Conservation (phyloP, 805 yeast species). For the Metschnikowia drakensbergensis region DNA sequence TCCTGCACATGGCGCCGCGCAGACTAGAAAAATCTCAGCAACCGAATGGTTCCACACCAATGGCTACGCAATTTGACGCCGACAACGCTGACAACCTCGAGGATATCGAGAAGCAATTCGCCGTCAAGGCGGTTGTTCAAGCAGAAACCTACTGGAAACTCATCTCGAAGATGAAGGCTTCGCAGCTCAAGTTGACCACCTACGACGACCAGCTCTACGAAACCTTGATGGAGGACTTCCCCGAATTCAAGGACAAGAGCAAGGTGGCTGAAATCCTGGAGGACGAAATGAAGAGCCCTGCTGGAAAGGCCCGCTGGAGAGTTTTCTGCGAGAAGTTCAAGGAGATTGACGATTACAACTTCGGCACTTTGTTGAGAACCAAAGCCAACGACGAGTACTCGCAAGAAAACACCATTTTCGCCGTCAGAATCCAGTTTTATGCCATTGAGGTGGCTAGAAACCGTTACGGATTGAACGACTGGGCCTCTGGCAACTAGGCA, state of each 20-base stretch:
- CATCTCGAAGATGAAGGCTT: slow-evolving; percentile 70
- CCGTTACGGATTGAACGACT: slow-evolving; percentile 84
- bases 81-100: slow-evolving; percentile 93
- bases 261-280: slow-evolving; percentile 61
- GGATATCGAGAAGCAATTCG: slow-evolving; percentile 95
- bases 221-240: slow-evolving; percentile 65
- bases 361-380: slow-evolving; percentile 89
- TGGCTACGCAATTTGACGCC: slow-evolving; percentile 59
- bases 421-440: slow-evolving; percentile 88
- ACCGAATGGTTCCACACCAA: slow-evolving; percentile 8
- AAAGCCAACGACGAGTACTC: slow-evolving; percentile 69
- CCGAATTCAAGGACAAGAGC: slow-evolving; percentile 72
- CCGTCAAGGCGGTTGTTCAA: slow-evolving; percentile 94
- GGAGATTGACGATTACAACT: slow-evolving; percentile 85
- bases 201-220: slow-evolving; percentile 68
- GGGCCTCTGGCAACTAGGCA: slow-evolving; percentile 48
- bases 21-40: slow-evolving; percentile 1
- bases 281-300: slow-evolving; percentile 72
- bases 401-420: slow-evolving; percentile 82
- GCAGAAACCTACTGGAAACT: slow-evolving; percentile 92
- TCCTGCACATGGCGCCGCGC: neutral
- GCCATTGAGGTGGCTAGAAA: slow-evolving; percentile 95
- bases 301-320: slow-evolving; percentile 91
- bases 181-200: slow-evolving; percentile 67
- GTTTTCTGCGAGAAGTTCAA: slow-evolving; percentile 78